Base-by-base conservation (phyloP, 192 early-diverging fungal species). In the Coemansia sp. region DNA sequence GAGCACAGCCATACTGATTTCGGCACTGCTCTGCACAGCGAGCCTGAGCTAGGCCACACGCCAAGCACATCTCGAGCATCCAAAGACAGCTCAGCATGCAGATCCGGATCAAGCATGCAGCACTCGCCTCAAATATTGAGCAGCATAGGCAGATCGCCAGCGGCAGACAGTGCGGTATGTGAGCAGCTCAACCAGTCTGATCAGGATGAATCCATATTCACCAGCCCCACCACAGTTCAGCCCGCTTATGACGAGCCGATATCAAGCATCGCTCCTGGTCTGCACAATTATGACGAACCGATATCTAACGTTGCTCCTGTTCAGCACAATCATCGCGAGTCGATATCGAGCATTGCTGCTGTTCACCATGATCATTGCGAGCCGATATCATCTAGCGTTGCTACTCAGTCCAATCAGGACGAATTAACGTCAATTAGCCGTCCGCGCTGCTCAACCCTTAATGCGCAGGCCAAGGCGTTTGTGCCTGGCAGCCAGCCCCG, bases 371-470 rank as follows among this genome's bases (percentile, higher is more conserved):
- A 29, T 29, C 27, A 29, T 3, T 29, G 27, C 32, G 32, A 32
- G 32, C 32, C 0, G 6, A 32, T 32, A 32, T 32, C 32, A 32
- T 32, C 32, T 32, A 32, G 32, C 32, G 6, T 32, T 32, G 43
- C 43, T n/a, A 45, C 11, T 17, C 43, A 17, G n/a, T 10, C 43
- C 43, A 17, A 45, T 1, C 43, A 45, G 14, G 43, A 45, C 43
- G n/a, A 17, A 12, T 17, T 17, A 17, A 10, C 27, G 17, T 32
- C 25, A 9, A 45, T 45, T 12, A 45, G 58, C 4, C 73, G 67
- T 50, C 60, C 64, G 0, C 73, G 74, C 29, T 63, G 74, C 68
- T 76, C 66, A 14, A 65, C 69, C 24, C 62, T 78, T 37, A 78
- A 65, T 45, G 55, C 54, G 1, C 65, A 62, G 58, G 75, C 75